Evolutionary conservation across 441 rosid genomes (phyloP).

Genomic region (Populus hybrid): DNA sequence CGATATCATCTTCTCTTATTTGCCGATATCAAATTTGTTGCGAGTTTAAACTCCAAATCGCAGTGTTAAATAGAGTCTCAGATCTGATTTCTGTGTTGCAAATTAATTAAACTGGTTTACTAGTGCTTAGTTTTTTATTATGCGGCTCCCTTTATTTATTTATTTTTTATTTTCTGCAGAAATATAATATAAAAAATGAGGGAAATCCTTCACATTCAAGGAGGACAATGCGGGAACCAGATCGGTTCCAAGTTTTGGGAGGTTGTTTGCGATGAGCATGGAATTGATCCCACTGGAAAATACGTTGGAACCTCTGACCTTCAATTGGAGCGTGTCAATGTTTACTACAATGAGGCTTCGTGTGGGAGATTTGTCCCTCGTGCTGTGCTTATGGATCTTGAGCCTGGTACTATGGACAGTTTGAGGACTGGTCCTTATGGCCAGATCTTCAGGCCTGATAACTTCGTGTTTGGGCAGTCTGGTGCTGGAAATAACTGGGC

Average conservation of each 20-base stretch:
- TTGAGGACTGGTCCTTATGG: constrained; percentile 35
- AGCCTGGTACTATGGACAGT: constrained; percentile 37
- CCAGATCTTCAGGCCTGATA: constrained; percentile 19
- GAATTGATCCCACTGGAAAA: constrained; percentile 30
- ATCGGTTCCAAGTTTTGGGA: constrained; percentile 38
- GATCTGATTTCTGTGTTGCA: background rate
- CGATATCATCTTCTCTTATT: background rate
- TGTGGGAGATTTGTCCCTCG: constrained; percentile 30
- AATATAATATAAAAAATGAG: constrained; percentile 19
- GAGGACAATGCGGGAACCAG: constrained; percentile 37
- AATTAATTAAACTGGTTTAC: background rate
- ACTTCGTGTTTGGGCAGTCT: constrained; percentile 23
- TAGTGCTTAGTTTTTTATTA: background rate
- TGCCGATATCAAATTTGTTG: background rate
- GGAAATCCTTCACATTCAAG: constrained; percentile 34
- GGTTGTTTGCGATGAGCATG: constrained; percentile 34
- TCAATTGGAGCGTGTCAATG: constrained; percentile 33
- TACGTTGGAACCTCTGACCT: constrained; percentile 29
- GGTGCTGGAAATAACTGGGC: constrained; percentile 17
- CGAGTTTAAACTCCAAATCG: background rate
- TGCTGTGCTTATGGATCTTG: constrained; percentile 36
- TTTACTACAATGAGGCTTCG: constrained; percentile 33
- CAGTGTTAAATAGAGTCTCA: background rate
- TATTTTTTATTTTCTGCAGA: background rate
- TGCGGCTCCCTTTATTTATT: background rate